Evolutionary conservation across 257 asterid genomes (phyloP), one percentile per base, ranked within the genome.

Genomic region (Nicotiana knightiana): DNA sequence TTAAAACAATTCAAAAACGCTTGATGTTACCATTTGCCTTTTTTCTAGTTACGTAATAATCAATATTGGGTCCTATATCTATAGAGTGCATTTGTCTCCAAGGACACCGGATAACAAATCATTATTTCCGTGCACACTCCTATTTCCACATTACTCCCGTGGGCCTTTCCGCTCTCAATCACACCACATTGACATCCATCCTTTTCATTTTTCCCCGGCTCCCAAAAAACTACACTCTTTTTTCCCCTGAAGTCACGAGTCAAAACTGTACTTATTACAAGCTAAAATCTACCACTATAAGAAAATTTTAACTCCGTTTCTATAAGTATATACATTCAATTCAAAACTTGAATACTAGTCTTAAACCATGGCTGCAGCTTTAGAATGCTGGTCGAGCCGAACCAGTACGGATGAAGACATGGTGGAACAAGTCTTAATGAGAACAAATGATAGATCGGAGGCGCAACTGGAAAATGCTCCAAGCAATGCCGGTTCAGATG

Each of bases 311-410:
- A 37, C 43, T 37, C 8, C 9, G 43, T 37, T 37, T 37, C 43
- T 1, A 37, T 37, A 6, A 39, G 1, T 39, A 6, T 39, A 39
- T 39, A 7, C 43, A 37, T 37, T 37, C 43, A 39, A 51, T 51
- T 51, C 16, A 51, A 51, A 51, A 9, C 16, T 51, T 51, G 57
- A 51, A 51, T 11, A 39, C 57, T 10, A 11, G 57, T 10, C 16
- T 51, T 59, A 39, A 81, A 78, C 89, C 85, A 96, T 96, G 99
- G 97, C 99, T 2, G 96, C 97, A 26, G 97, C 99, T 59, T 79
- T 94, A 46, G 98, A 96, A 80, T 96, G 99, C 94, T 96, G 99
- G 99, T 93, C 97, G 3, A 92, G 97, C 87, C 88, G 97, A 65
- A 86, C 97, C 33, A 93, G 95, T 46, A 93, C 95, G 63, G 99